phyloP scores from a whole-genome alignment of 2,329 filamentous ascomycete genomes.

The Neospermospora avenae region DNA sequence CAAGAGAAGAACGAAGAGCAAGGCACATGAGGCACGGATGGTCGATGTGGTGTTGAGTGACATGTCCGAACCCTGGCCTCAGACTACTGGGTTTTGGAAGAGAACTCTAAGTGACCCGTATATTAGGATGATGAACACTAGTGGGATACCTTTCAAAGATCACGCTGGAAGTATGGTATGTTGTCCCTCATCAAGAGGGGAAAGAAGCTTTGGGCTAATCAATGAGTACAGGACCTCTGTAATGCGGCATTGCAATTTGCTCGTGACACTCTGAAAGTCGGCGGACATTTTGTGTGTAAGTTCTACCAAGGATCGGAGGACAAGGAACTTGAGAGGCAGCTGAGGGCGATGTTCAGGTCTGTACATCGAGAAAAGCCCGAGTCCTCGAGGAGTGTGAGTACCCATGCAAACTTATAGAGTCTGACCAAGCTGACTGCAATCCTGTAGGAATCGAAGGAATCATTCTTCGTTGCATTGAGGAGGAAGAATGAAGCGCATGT shows the following conservation, averaged over 20 bases:
- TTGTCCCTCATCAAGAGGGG: conserved; percentile 4
- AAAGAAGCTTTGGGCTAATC: background rate
- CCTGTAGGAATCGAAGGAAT: conserved; percentile 75
- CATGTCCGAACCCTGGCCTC: conserved; percentile 97
- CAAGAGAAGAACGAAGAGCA: conserved; percentile 33
- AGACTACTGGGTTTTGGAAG: conserved; percentile 73
- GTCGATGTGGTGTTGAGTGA: conserved; percentile 96
- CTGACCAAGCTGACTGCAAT: conserved; percentile 2
- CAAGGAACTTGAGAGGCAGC: conserved; percentile 68
- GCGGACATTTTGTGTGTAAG: conserved; percentile 94
- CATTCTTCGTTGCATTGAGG: conserved; percentile 77
- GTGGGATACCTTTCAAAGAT: conserved; percentile 79
- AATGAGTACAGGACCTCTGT: conserved; percentile 74
- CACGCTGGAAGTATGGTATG: conserved; percentile 93
- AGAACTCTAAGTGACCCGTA: conserved; percentile 94
- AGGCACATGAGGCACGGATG: conserved; percentile 48
- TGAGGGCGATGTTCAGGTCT: conserved; percentile 73
- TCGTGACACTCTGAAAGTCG: conserved; percentile 74
- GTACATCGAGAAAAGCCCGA: conserved; percentile 90
- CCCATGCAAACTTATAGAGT: background rate
- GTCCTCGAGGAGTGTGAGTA: conserved; percentile 76
- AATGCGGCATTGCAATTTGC: conserved; percentile 79
- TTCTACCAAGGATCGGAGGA: conserved; percentile 94
- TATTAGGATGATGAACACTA: conserved; percentile 99
- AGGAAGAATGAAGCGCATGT: conserved; percentile 49